These are phyloP conservation scores for Larix sibirica DNA, from an alignment of 83 land plant genomes.

Conservation along the genomic window DNA sequence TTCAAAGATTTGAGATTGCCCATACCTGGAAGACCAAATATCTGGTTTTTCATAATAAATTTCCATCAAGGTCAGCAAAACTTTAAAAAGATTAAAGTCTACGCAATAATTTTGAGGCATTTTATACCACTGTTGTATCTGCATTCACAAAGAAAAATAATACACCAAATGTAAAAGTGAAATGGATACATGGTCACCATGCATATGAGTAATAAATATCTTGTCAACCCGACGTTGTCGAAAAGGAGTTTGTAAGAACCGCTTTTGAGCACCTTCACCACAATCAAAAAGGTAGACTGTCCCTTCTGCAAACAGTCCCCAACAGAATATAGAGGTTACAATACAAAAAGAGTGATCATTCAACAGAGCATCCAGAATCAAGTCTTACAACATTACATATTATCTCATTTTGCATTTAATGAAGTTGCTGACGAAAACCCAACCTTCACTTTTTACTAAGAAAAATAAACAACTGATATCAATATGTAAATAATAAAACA, in stretches of 20 bases:
- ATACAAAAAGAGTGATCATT: background rate
- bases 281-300: conserved; percentile 43
- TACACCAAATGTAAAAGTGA: background rate
- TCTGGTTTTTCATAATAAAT: conserved; percentile 16
- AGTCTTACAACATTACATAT: background rate
- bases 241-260: conserved; percentile 30
- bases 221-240: conserved; percentile 26
- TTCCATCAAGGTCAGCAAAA: conserved; percentile 10
- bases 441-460: too few relatives aligned
- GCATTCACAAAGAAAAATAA: background rate
- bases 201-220: conserved; percentile 56
- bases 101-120: background rate
- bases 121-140: background rate
- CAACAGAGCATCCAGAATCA: background rate
- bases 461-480: too few relatives aligned
- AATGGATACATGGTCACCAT: conserved; percentile 58
- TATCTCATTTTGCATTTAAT: background rate
- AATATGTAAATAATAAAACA: too few relatives aligned
- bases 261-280: conserved; percentile 50
- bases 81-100: background rate
- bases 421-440: too few relatives aligned
- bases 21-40: conserved; percentile 53
- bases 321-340: background rate
- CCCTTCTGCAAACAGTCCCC: conserved; percentile 19
- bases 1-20: background rate